A percentile compares a stretch with the other conserved stretches of the same genome.
phyloP scores from a whole-genome alignment of 305 asterid genomes.

The Coffea humblotiana region DNA sequence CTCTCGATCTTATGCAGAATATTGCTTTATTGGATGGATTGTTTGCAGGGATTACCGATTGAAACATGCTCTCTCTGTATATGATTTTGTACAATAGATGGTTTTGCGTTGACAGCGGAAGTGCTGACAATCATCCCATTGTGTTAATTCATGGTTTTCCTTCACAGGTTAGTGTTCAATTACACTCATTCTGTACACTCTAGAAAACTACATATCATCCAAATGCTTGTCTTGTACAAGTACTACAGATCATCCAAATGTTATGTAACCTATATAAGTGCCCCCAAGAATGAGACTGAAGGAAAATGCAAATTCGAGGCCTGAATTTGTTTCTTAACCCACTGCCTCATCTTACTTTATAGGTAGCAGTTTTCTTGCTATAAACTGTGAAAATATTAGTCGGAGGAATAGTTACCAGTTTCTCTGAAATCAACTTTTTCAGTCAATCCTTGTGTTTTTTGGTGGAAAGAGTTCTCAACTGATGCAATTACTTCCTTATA shows the following conservation, averaged over 20 bases:
- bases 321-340: background rate
- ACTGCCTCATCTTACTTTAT: background rate
- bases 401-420: too few relatives aligned
- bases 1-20: constrained; percentile 35
- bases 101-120: constrained; percentile 87
- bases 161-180: constrained; percentile 60
- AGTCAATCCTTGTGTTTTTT: background rate
- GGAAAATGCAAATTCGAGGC: background rate
- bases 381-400: too few relatives aligned
- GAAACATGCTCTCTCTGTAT: constrained; percentile 61
- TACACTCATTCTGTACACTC: background rate
- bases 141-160: constrained; percentile 84
- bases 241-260: background rate
- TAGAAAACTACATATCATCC: background rate
- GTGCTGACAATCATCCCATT: constrained; percentile 55
- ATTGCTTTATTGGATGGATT: constrained; percentile 46
- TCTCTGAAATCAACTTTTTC: background rate
- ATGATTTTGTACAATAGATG: constrained; percentile 86
- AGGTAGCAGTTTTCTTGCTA: background rate
- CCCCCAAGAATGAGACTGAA: background rate
- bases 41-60: constrained; percentile 75
- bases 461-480: background rate
- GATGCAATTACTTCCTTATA: background rate
- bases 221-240: background rate
- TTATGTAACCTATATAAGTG: background rate